Evolutionary conservation across 495 filamentous ascomycete genomes (phyloP).

Genomic region (Rhizodiscina lignyota): DNA sequence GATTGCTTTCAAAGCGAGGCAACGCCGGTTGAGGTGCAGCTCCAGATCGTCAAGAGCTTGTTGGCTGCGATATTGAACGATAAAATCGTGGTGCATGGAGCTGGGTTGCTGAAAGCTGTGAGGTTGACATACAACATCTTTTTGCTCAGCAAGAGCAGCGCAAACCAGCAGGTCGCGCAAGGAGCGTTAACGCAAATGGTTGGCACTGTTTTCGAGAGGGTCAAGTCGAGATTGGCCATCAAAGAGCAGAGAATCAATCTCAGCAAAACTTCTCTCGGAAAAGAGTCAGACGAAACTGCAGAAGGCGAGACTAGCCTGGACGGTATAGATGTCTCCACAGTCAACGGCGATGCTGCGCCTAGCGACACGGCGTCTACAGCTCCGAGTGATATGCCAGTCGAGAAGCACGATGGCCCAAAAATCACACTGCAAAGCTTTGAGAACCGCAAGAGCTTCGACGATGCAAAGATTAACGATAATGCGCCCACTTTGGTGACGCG

Average conservation of each 20-base stretch:
- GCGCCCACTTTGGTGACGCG: constrained; percentile 85
- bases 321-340: too few relatives aligned
- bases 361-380: constrained; percentile 32
- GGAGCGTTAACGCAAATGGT: constrained; percentile 98
- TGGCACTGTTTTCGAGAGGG: constrained; percentile 89
- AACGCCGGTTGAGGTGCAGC: constrained; percentile 74
- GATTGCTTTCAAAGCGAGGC: constrained; percentile 96
- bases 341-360: constrained; percentile 18
- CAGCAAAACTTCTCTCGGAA: constrained; percentile 17
- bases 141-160: constrained; percentile 72
- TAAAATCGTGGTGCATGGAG: constrained; percentile 95
- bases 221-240: constrained; percentile 69
- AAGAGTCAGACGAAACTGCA: constrained; percentile 25
- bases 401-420: constrained; percentile 51
- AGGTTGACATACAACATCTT: constrained; percentile 98
- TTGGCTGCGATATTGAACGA: constrained; percentile 93
- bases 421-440: constrained; percentile 94
- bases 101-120: constrained; percentile 92
- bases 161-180: constrained; percentile 92
- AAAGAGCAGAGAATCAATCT: constrained; percentile 52
- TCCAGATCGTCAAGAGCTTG: constrained; percentile 95
- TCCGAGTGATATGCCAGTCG: constrained; percentile 35
- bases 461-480: constrained; percentile 76
- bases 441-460: constrained; percentile 82
- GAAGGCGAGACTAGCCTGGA: constrained; percentile 18